phyloP scores from a whole-genome alignment of 2,329 filamentous ascomycete genomes.

The Scedosporium apiospermum region DNA sequence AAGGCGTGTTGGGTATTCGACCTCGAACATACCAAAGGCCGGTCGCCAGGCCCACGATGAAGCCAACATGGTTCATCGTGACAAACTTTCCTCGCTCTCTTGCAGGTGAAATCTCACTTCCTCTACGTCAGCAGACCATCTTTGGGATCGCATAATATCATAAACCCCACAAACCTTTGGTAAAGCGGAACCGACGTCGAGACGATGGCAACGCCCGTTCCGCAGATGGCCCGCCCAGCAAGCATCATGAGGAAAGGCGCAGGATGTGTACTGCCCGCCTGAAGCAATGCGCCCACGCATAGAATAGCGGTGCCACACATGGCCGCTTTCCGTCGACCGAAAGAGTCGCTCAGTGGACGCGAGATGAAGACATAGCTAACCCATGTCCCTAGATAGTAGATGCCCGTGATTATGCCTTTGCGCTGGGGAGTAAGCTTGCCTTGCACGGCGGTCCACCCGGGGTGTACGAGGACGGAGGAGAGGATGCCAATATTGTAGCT shows the following conservation, averaged over 20 bases:
- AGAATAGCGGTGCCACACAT: constrained; percentile 35
- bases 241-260: constrained; percentile 38
- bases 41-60: constrained; percentile 41
- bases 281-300: constrained; percentile 37
- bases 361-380: constrained; percentile 44
- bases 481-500: constrained; percentile 49
- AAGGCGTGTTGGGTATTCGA: background rate
- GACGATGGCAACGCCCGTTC: constrained; percentile 43
- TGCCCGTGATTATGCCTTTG: constrained; percentile 43
- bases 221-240: constrained; percentile 39
- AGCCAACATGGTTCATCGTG: constrained; percentile 49
- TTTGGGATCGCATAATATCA: background rate
- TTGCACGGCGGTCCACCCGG: constrained; percentile 40
- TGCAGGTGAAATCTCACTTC: constrained; percentile 44
- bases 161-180: constrained; percentile 32
- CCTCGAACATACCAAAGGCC: constrained; percentile 40
- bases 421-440: constrained; percentile 31
- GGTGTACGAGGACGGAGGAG: constrained; percentile 45
- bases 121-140: background rate
- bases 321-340: constrained; percentile 43
- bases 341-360: constrained; percentile 37
- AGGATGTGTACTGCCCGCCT: constrained; percentile 31
- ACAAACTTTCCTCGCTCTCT: constrained; percentile 44
- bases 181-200: constrained; percentile 49
- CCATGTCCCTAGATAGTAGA: constrained; percentile 50